These are phyloP conservation scores for Salvia splendens DNA, from an alignment of 257 asterid species.

Conservation along the genomic window DNA sequence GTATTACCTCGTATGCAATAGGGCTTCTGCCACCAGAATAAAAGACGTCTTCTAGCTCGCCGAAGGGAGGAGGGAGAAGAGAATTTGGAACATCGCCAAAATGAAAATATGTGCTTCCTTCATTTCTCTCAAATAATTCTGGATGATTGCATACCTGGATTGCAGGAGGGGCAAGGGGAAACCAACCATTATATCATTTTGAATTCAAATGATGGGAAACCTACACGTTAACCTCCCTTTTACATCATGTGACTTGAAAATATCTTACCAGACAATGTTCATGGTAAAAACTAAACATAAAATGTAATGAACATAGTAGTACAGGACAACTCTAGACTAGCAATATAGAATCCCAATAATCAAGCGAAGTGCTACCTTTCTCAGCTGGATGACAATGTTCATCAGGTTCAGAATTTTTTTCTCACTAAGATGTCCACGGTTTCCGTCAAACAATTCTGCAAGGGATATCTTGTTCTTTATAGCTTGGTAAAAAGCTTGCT, in stretches of 20 bases:
- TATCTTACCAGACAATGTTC: not conserved
- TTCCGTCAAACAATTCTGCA: constrained; percentile 88
- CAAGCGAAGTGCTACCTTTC: constrained; percentile 64
- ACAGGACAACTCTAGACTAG: constrained; percentile 7
- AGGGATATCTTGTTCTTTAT: constrained; percentile 96
- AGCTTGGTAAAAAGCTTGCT: constrained; percentile 97
- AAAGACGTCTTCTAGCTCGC: constrained; percentile 79
- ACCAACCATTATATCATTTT: not conserved
- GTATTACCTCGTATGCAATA: constrained; percentile 68
- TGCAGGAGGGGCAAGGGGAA: constrained; percentile 10
- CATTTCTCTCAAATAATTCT: constrained; percentile 97
- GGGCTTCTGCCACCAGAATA: constrained; percentile 86
- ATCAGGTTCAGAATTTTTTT: constrained; percentile 86
- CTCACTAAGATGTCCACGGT: constrained; percentile 94
- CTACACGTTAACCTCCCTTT: not conserved
- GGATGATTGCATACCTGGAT: constrained; percentile 98
- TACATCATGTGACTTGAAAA: not conserved
- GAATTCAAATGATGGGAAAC: not conserved
- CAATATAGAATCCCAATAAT: too few species aligned
- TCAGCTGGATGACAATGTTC: constrained; percentile 98
- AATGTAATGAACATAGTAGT: not conserved
- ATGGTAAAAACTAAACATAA: constrained; percentile 1
- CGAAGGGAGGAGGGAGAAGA: constrained; percentile 88
- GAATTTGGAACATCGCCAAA: constrained; percentile 83
- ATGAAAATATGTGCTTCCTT: constrained; percentile 83